A percentile compares a stretch with the other conserved stretches of the same genome.
phyloP scores from a whole-genome alignment of 768 basidiomycete species.

The Gymnopilus junonius region DNA sequence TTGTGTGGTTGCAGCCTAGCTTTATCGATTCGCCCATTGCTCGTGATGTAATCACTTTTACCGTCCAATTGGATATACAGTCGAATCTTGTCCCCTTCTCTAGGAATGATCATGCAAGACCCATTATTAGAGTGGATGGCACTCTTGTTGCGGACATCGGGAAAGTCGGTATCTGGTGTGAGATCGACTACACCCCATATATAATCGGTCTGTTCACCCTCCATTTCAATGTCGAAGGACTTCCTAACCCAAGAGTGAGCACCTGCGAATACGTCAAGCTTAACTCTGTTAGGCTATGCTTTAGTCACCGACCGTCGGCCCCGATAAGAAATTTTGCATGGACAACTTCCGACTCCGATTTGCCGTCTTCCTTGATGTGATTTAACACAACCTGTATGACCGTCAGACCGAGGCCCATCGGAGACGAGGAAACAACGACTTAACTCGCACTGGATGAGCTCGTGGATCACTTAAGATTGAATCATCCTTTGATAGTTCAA shows the following conservation, averaged over 20 bases:
- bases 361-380: constrained; percentile 39
- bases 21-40: constrained; percentile 58
- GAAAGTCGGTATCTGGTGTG: constrained; percentile 73
- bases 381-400: constrained; percentile 47
- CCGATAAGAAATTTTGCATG: constrained; percentile 79
- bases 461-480: constrained; percentile 45
- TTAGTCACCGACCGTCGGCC: constrained; percentile 59
- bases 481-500: constrained; percentile 49
- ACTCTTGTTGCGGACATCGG: constrained; percentile 69
- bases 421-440: background rate
- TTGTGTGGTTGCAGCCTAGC: constrained; percentile 50
- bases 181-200: constrained; percentile 86
- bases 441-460: constrained; percentile 41
- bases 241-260: constrained; percentile 88
- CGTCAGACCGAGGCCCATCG: background rate
- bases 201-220: constrained; percentile 78
- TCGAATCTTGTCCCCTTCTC: constrained; percentile 69
- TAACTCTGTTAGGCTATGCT: background rate
- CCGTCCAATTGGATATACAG: constrained; percentile 73
- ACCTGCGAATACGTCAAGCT: constrained; percentile 40
- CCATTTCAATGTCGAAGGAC: constrained; percentile 64
- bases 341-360: constrained; percentile 54
- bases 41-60: constrained; percentile 45
- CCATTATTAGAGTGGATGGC: constrained; percentile 73
- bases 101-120: constrained; percentile 75